Conservation (phyloP, 306 rosid genomes). For the Trichosanthes cucumerina region DNA sequence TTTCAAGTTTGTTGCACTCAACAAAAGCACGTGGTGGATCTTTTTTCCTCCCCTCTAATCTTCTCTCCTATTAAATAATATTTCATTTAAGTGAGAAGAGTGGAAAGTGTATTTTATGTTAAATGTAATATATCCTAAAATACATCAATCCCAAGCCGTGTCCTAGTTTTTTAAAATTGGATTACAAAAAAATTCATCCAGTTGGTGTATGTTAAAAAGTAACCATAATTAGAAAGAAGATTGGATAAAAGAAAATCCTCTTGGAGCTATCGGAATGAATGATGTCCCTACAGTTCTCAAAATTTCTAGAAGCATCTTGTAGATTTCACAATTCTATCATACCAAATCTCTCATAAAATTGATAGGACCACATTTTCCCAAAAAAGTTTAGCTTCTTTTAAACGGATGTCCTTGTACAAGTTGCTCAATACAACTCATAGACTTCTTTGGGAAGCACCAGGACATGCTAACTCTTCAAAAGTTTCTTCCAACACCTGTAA, state of each 20-base stretch:
- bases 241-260: not conserved
- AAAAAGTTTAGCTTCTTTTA: not conserved
- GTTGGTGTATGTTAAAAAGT: not conserved
- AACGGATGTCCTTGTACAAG: not conserved
- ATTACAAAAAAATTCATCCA: not conserved
- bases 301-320: not conserved
- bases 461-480: not conserved
- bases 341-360: not conserved
- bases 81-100: not conserved
- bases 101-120: too few species aligned
- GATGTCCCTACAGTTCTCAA: not conserved
- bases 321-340: not conserved
- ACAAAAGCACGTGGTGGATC: not conserved
- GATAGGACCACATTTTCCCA: not conserved
- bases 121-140: too few species aligned
- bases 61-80: not conserved
- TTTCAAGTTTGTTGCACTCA: not conserved
- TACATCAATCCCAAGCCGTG: too few species aligned
- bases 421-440: not conserved
- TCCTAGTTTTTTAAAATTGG: too few species aligned
- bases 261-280: not conserved
- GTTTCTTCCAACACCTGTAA: not conserved
- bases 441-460: not conserved
- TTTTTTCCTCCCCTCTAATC: not conserved
- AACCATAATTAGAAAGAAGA: not conserved